These are phyloP conservation scores for Cutaneotrichosporon sp. DNA, from an alignment of 1,284 basidiomycete genomes.

Conservation along the genomic window DNA sequence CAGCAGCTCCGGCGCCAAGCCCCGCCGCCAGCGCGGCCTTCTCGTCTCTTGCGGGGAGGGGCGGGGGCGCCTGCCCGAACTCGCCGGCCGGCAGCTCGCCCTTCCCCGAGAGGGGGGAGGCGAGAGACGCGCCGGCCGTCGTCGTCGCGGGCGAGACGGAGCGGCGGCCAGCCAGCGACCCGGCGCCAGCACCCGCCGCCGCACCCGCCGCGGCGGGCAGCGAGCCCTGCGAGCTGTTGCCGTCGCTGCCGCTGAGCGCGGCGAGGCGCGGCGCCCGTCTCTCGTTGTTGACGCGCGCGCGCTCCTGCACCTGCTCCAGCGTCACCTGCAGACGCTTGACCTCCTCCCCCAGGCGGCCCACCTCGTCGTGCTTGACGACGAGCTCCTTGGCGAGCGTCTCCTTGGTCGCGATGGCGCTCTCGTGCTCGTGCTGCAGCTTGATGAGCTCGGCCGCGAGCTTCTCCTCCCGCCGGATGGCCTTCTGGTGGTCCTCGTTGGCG, in stretches of 20 bases:
- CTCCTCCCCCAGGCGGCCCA: slow-evolving; percentile 29
- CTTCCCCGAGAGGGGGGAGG: no score
- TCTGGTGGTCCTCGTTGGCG: slow-evolving; percentile 39
- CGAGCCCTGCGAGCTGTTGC: background rate
- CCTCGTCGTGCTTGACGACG: slow-evolving; percentile 26
- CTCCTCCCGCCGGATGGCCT: slow-evolving; percentile 39
- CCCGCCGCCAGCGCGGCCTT: no score
- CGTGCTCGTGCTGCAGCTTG: slow-evolving; percentile 41
- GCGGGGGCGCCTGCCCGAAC: background rate
- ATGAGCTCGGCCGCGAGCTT: slow-evolving; percentile 38
- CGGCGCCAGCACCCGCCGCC: background rate
- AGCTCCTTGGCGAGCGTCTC: slow-evolving; percentile 31
- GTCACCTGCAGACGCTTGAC: slow-evolving; percentile 33
- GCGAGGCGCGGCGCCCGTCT: slow-evolving; percentile 21
- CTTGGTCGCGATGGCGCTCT: slow-evolving; percentile 30
- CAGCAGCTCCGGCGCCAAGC: no score
- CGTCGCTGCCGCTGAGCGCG: slow-evolving; percentile 14
- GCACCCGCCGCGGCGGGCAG: background rate
- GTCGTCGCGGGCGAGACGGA: no score
- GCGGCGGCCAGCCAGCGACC: background rate
- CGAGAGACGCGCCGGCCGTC: no score
- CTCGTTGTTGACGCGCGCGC: slow-evolving; percentile 19
- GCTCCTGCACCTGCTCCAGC: slow-evolving; percentile 29
- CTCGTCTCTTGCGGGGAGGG: no score
- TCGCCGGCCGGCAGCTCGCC: background rate